Percentiles rank a stretch among this genome's conserved stretches.
phyloP scores from a whole-genome alignment of 2,329 filamentous ascomycete species.

The Arthrinium phaeospermum region DNA sequence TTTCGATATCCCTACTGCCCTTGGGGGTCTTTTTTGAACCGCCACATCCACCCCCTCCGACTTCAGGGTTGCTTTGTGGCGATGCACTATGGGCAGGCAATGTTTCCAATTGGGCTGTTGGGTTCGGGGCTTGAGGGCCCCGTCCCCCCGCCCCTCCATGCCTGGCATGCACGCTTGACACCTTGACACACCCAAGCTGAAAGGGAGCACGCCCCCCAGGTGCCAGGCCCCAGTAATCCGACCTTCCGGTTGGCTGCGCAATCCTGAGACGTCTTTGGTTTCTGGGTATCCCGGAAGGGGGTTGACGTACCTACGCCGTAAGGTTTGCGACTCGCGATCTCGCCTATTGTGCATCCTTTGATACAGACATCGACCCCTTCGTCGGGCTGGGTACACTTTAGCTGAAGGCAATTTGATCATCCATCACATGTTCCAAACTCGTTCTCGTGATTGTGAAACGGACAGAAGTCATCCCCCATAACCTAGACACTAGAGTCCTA shows the following conservation, averaged over 20 bases:
- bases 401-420: neutral
- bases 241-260: conserved; percentile 13
- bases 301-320: neutral
- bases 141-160: neutral
- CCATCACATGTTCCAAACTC: neutral
- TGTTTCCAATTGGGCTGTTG: neutral
- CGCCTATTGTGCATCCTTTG: neutral
- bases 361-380: neutral
- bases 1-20: no score
- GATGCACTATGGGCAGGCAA: neutral
- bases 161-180: neutral
- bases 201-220: neutral
- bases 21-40: neutral
- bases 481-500: neutral
- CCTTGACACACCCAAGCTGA: neutral
- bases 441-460: neutral
- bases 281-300: neutral
- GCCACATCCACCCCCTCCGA: neutral
- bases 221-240: neutral
- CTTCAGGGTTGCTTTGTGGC: neutral
- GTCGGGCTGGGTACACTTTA: neutral
- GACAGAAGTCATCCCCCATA: neutral
- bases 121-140: neutral
- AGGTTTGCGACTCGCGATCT: neutral
- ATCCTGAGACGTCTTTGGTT: conserved; percentile 9